A percentile compares a stretch with the other conserved stretches of the same genome.
These are phyloP conservation scores for Solanum piurae DNA, from an alignment of 257 asterid genomes.

Conservation along the genomic window DNA sequence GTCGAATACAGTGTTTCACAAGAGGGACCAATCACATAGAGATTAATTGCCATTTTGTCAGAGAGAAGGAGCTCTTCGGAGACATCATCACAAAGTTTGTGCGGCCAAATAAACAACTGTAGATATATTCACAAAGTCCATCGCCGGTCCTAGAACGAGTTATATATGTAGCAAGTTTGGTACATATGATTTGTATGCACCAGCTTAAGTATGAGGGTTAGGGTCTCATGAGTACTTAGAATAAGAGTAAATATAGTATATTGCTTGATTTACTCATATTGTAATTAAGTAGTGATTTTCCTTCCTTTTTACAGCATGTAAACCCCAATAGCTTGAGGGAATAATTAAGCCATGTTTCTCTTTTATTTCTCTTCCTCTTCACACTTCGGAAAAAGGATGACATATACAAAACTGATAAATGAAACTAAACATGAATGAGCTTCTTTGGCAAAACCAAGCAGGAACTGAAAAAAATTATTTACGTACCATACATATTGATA, in stretches of 20 bases:
- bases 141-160: neutral
- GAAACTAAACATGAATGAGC: neutral
- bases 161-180: neutral
- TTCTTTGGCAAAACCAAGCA: neutral
- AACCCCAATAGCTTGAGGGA: neutral
- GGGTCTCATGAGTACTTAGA: neutral
- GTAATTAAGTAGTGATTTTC: neutral
- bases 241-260: neutral
- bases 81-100: neutral
- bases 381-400: neutral
- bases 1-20: neutral
- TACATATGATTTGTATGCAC: neutral
- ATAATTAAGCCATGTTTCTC: neutral
- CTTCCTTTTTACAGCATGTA: neutral
- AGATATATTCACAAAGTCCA: neutral
- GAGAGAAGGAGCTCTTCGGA: neutral
- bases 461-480: neutral
- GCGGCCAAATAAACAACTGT: neutral
- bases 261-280: neutral
- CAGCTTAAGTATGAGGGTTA: neutral
- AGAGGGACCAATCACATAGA: neutral
- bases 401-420: neutral
- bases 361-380: neutral
- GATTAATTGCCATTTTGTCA: neutral
- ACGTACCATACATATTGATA: constrained; percentile 83